Base-by-base conservation (phyloP, 2,329 filamentous ascomycete species). In the Spiromastix sp. region DNA sequence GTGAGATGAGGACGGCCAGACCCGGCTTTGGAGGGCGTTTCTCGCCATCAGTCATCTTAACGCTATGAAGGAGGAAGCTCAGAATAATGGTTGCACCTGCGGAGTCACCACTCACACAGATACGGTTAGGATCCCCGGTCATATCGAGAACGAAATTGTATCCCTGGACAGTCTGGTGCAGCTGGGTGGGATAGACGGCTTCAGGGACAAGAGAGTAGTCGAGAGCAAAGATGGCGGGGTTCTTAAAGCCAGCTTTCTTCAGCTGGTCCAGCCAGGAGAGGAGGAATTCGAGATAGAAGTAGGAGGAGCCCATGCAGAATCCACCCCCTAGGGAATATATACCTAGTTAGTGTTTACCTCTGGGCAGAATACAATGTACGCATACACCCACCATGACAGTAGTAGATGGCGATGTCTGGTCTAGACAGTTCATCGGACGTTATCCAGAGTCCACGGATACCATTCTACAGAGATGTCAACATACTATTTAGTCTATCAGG, bases 261-360 rank as follows among this genome's bases (percentile, higher is more conserved):
- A 93, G 66, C 12, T 85, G 61, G 28, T 69, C 66, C 9, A 83
- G 63, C 79, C 80, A 85, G 6, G 76, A 72, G 36, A 89, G 63
- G 2, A 93, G 67, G 46, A 89, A 91, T 49, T 93, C 85, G 22
- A 87, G 71, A 55, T 93, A 93, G 56, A 93, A 93, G 60, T 81
- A 82, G 12, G 72, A 67, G 9, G 81, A 85, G 3, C 85, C 85
- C 78, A 93, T 83, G 5, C 76, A 74, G 54, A 93, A 91, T 1
- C 85, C 85, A 15, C 85, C 85, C 11, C 81, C 77, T 81, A 39
- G 4, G 25, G 27, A 24, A 8, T 20, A 33, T 42, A 42, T 51
- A 40, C 54, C 34, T 29, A 32, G 7, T 30, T 12, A 31, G 13
- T 44, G 21, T n/a, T 24, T 24, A n/a, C 21, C 29, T 26, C 34